Conservation (phyloP, 768 basidiomycete genomes). For the Suillus spraguei region DNA sequence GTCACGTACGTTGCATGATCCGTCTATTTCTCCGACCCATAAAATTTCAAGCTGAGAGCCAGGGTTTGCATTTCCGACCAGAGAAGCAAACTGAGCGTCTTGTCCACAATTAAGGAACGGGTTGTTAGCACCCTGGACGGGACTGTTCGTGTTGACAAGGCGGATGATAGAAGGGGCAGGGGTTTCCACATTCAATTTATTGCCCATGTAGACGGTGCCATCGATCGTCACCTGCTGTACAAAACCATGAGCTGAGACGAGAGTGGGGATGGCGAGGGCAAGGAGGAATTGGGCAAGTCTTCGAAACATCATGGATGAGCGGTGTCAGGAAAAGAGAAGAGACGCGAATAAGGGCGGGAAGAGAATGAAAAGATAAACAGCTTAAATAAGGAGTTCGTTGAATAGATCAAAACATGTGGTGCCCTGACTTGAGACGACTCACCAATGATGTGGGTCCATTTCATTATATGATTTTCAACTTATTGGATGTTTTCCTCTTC, state of each 20-base stretch:
- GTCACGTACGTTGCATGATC: slow-evolving; percentile 34
- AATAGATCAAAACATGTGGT: not conserved
- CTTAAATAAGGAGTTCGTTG: not conserved
- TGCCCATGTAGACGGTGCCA: slow-evolving; percentile 31
- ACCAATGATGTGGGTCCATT: not conserved
- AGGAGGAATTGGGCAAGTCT: slow-evolving; percentile 12
- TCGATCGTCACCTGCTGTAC: slow-evolving; percentile 32
- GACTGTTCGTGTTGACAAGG: slow-evolving; percentile 43
- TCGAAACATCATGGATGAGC: slow-evolving; percentile 1
- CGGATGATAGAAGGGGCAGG: slow-evolving; percentile 45
- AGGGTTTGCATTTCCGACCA: slow-evolving; percentile 60
- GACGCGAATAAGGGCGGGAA: not conserved
- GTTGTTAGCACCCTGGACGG: slow-evolving; percentile 60
- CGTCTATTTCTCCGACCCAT: slow-evolving; percentile 52
- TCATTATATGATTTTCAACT: not conserved
- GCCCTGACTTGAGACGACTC: not conserved
- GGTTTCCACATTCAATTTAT: slow-evolving; percentile 33
- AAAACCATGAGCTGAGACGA: slow-evolving; percentile 35
- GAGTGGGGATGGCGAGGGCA: slow-evolving; percentile 17
- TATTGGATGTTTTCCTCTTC: not conserved
- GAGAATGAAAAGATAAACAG: not conserved
- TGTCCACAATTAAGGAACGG: slow-evolving; percentile 62
- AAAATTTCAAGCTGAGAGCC: slow-evolving; percentile 54
- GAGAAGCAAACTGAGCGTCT: slow-evolving; percentile 48
- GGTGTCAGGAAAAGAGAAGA: not conserved